These are phyloP conservation scores for Baudoinia panamericana DNA, from an alignment of 495 filamentous ascomycete species.

Conservation along the genomic window DNA sequence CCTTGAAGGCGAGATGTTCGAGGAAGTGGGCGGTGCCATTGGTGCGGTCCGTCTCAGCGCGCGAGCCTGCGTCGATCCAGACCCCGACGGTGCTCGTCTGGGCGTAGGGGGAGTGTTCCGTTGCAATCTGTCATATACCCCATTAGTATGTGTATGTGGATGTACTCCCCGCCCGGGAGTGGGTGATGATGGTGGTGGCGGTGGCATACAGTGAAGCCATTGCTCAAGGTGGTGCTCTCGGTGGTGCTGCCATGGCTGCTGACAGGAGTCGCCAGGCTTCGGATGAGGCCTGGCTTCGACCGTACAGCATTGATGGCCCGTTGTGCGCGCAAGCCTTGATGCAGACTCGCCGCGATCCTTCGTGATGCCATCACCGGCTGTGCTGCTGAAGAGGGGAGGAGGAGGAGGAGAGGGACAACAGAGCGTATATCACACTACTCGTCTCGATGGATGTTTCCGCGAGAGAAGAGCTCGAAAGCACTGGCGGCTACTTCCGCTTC, in stretches of 20 bases:
- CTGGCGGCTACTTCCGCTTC: no score
- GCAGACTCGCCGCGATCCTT: slow-evolving; percentile 78
- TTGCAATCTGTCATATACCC: slow-evolving; percentile 61
- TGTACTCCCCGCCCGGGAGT: slow-evolving; percentile 2
- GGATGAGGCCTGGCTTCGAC: slow-evolving; percentile 37
- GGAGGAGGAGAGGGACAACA: no score
- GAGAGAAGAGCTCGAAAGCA: no score
- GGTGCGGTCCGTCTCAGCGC: slow-evolving; percentile 95
- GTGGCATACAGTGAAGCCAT: slow-evolving; percentile 80
- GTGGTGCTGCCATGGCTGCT: slow-evolving; percentile 57
- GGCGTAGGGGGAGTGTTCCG: slow-evolving; percentile 94
- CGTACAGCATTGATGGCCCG: slow-evolving; percentile 60
- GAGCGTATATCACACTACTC: no score
- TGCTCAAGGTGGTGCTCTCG: slow-evolving; percentile 87
- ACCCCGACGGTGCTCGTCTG: slow-evolving; percentile 98
- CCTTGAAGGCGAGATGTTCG: slow-evolving; percentile 99
- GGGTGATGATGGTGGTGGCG: no score
- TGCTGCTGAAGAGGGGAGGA: no score
- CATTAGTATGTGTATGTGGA: neutral
- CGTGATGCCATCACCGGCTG: slow-evolving; percentile 72
- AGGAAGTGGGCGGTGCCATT: slow-evolving; percentile 99
- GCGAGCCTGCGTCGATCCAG: slow-evolving; percentile 97
- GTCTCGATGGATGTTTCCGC: no score
- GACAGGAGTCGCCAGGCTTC: slow-evolving; percentile 78
- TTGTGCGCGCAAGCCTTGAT: slow-evolving; percentile 73